Evolutionary conservation across 768 basidiomycete species (phyloP).

Genomic region (Lactifluus piperatus): DNA sequence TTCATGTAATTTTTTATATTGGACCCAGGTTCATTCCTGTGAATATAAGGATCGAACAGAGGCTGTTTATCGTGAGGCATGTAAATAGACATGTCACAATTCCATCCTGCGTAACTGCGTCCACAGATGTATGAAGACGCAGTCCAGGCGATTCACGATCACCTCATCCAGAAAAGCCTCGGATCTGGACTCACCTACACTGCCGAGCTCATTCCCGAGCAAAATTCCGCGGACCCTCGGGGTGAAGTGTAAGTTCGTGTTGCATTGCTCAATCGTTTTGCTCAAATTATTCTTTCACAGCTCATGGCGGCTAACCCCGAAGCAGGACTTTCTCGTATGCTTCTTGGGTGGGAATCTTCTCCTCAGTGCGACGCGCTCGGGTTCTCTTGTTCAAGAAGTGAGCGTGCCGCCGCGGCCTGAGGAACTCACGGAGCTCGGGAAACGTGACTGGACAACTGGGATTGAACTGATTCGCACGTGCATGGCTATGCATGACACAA

Average conservation of each 20-base stretch:
- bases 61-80: conserved; percentile 63
- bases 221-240: conserved; percentile 18
- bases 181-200: conserved; percentile 63
- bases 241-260: conserved; percentile 30
- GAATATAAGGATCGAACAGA: conserved; percentile 58
- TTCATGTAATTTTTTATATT: background rate
- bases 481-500: conserved; percentile 75
- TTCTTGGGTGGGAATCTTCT: conserved; percentile 91
- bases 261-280: background rate
- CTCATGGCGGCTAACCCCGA: conserved; percentile 67
- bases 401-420: conserved; percentile 60
- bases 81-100: conserved; percentile 19
- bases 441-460: conserved; percentile 77
- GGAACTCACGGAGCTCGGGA: conserved; percentile 51
- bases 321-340: conserved; percentile 95
- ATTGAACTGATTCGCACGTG: conserved; percentile 80
- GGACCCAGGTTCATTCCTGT: conserved; percentile 5
- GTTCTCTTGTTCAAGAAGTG: conserved; percentile 42
- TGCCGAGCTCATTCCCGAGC: conserved; percentile 66
- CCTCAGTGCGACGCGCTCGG: conserved; percentile 72
- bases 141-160: conserved; percentile 70
- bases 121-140: conserved; percentile 84
- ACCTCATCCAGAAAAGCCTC: conserved; percentile 60
- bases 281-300: conserved; percentile 29
- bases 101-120: background rate